phyloP scores from a whole-genome alignment of 345 rosid species.

The Hibiscus syriacus region DNA sequence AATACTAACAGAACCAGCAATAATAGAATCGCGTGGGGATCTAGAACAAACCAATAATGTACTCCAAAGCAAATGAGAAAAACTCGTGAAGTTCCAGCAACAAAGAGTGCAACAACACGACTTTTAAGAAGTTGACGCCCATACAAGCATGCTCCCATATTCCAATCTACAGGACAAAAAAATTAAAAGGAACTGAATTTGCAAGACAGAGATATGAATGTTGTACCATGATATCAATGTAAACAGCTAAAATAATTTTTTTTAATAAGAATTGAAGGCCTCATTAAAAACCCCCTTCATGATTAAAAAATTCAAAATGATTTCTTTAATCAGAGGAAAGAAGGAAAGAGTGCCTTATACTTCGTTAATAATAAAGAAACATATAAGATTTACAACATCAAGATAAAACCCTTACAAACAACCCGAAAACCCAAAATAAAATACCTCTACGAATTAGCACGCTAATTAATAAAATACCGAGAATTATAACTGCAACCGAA shows the following conservation, averaged over 20 bases:
- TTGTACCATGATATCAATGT: slow-evolving; percentile 3
- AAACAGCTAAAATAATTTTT: slow-evolving; percentile 11
- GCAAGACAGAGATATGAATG: background rate
- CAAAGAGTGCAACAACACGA: slow-evolving; percentile 84
- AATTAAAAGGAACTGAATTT: slow-evolving; percentile 13
- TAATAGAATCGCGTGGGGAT: slow-evolving; percentile 7
- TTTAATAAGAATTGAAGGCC: too few relatives aligned
- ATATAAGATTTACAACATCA: too few relatives aligned
- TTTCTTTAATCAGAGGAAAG: too few relatives aligned
- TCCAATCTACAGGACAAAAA: slow-evolving; percentile 69
- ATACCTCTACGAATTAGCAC: too few relatives aligned
- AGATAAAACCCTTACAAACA: too few relatives aligned
- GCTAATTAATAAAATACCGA: slow-evolving; percentile 42
- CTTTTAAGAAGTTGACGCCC: slow-evolving; percentile 87
- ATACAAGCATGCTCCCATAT: slow-evolving; percentile 96
- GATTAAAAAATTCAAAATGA: too few relatives aligned
- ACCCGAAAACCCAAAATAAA: too few relatives aligned
- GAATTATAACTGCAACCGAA: slow-evolving; percentile 89
- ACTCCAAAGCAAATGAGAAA: slow-evolving; percentile 98
- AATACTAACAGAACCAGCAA: slow-evolving; percentile 8
- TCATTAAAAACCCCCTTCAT: too few relatives aligned
- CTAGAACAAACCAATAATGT: slow-evolving; percentile 84
- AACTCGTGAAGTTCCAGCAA: slow-evolving; percentile 84
- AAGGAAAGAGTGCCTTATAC: too few relatives aligned
- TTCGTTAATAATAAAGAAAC: too few relatives aligned